These are phyloP conservation scores for Wickerhamiella musiphila DNA, from an alignment of 805 yeast genomes.

Conservation along the genomic window DNA sequence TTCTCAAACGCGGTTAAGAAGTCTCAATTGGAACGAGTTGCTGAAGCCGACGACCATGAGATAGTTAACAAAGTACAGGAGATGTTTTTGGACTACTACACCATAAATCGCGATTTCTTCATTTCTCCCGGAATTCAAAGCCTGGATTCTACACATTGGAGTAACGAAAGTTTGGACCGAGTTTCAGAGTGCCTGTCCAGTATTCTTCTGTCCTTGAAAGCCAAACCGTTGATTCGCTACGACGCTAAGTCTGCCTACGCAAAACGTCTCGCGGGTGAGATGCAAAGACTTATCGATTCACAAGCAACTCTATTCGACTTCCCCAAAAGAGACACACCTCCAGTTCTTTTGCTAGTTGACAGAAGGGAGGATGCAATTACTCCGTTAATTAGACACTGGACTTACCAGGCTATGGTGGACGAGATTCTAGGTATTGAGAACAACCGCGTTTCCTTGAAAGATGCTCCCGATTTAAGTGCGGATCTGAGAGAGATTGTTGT, in stretches of 20 bases:
- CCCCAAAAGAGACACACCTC: slow-evolving; percentile 44
- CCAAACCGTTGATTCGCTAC: slow-evolving; percentile 60
- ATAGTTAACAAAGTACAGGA: slow-evolving; percentile 62
- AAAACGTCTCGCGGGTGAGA: slow-evolving; percentile 49
- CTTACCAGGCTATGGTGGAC: slow-evolving; percentile 94
- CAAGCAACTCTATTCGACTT: slow-evolving; percentile 46
- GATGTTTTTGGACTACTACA: slow-evolving; percentile 66
- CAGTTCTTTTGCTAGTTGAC: slow-evolving; percentile 60
- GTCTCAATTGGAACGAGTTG: slow-evolving; percentile 64
- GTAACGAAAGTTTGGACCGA: slow-evolving; percentile 27
- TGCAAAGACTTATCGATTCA: slow-evolving; percentile 24
- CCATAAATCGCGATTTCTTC: slow-evolving; percentile 54
- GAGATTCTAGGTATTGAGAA: slow-evolving; percentile 71
- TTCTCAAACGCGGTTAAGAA: slow-evolving; percentile 66
- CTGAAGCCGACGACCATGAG: slow-evolving; percentile 81
- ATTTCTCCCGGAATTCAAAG: slow-evolving; percentile 21
- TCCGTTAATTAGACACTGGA: slow-evolving; percentile 89
- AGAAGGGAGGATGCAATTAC: slow-evolving; percentile 84
- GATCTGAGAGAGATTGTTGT: slow-evolving; percentile 48
- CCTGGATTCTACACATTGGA: slow-evolving; percentile 29
- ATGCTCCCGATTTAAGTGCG: slow-evolving; percentile 36
- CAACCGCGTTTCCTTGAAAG: slow-evolving; percentile 56
- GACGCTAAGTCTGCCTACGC: slow-evolving; percentile 55
- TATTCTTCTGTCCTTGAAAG: slow-evolving; percentile 48
- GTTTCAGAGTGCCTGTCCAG: slow-evolving; percentile 33